Evolutionary conservation across 257 asterid species (phyloP).

Genomic region (Nicotiana knightiana): DNA sequence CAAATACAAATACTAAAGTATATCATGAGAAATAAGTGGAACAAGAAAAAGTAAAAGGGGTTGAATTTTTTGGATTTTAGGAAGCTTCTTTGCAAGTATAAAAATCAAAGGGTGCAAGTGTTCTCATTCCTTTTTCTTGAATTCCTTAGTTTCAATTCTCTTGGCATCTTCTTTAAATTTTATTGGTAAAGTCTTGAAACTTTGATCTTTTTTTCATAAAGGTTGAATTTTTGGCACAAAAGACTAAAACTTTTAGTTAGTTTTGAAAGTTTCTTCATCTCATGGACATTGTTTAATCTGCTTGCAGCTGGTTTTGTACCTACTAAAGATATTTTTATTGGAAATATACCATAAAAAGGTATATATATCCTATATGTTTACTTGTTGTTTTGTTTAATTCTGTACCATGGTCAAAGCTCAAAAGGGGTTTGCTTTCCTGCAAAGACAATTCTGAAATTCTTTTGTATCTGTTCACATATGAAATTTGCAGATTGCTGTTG

Average conservation of each 20-base stretch:
- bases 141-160: conserved; percentile 21
- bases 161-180: neutral
- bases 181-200: conserved; percentile 18
- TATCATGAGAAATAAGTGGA: neutral
- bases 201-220: conserved; percentile 22
- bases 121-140: conserved; percentile 17
- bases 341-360: conserved; percentile 17
- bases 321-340: conserved; percentile 27
- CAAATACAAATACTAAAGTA: neutral
- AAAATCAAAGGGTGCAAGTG: conserved; percentile 22
- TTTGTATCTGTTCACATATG: conserved; percentile 5
- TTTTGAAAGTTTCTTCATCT: conserved; percentile 8
- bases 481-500: conserved; percentile 24
- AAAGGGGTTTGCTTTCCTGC: conserved; percentile 16
- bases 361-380: neutral
- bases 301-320: conserved; percentile 41
- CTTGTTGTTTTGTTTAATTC: conserved; percentile 19
- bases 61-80: neutral
- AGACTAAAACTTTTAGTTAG: conserved; percentile 22
- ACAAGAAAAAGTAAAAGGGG: conserved; percentile 6
- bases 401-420: conserved; percentile 26
- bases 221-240: neutral
- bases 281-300: neutral
- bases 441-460: conserved; percentile 17
- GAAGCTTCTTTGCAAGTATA: conserved; percentile 20